A percentile compares a stretch with the other conserved stretches of the same genome.
Evolutionary conservation across 2,329 filamentous ascomycete species (phyloP).

Genomic region (Cordyceps tenuipes): DNA sequence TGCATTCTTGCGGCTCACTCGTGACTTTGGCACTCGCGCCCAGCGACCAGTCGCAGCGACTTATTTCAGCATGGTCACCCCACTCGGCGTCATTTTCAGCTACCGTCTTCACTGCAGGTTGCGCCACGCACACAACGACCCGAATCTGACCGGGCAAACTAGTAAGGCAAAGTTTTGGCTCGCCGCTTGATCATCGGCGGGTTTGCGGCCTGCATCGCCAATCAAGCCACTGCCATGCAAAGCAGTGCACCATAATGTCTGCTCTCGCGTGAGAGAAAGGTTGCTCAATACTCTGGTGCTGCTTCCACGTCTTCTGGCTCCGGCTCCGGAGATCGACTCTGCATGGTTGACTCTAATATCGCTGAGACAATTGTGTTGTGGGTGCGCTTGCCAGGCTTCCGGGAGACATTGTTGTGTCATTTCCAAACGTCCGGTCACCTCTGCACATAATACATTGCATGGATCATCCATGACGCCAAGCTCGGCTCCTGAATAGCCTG

Average conservation of each 20-base stretch:
- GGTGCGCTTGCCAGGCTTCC: neutral
- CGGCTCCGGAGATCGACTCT: conserved; percentile 8
- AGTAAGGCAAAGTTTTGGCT: neutral
- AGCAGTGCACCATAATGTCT: neutral
- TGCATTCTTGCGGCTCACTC: conserved; percentile 8
- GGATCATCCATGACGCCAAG: neutral
- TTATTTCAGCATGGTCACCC: neutral
- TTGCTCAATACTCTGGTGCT: neutral
- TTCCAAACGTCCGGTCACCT: neutral
- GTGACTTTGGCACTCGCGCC: neutral
- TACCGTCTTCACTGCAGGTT: conserved; percentile 9
- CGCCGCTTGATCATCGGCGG: conserved; percentile 6
- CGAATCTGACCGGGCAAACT: neutral
- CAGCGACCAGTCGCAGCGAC: neutral
- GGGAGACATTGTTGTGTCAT: neutral
- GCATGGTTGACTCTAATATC: neutral
- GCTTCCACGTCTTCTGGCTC: neutral
- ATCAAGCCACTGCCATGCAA: neutral
- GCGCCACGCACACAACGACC: conserved; percentile 7
- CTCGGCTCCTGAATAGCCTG: neutral
- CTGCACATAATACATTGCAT: neutral
- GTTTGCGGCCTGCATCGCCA: neutral
- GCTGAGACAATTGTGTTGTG: neutral
- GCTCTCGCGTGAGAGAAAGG: neutral
- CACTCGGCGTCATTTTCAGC: conserved; percentile 12